These are phyloP conservation scores for Ustilago tritici DNA, from an alignment of 1,284 basidiomycete genomes.

Conservation along the genomic window DNA sequence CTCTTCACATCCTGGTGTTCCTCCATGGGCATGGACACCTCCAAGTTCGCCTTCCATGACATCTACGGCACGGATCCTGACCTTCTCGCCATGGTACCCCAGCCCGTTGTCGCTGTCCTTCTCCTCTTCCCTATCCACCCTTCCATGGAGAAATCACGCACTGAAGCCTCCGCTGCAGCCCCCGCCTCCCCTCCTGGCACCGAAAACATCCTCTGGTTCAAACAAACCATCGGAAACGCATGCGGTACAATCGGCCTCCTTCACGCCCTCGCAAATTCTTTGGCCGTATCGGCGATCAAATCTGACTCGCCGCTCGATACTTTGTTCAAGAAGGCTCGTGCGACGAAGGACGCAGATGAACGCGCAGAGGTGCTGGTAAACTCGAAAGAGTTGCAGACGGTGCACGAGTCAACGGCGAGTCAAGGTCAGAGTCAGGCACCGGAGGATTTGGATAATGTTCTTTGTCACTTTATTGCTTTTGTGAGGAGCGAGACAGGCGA, in stretches of 20 bases:
- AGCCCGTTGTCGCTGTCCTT: slow-evolving; percentile 72
- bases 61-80: slow-evolving; percentile 73
- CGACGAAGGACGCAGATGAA: slow-evolving; percentile 26
- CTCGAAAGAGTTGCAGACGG: slow-evolving; percentile 50
- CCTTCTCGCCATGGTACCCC: slow-evolving; percentile 71
- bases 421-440: slow-evolving; percentile 66
- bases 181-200: slow-evolving; percentile 19
- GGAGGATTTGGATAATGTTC: slow-evolving; percentile 58
- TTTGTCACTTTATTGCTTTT: slow-evolving; percentile 69
- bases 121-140: slow-evolving; percentile 72
- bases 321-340: slow-evolving; percentile 53
- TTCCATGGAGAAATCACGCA: slow-evolving; percentile 44
- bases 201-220: slow-evolving; percentile 58
- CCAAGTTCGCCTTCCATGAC: slow-evolving; percentile 72
- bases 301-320: slow-evolving; percentile 51
- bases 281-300: slow-evolving; percentile 46
- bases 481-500: slow-evolving; percentile 55
- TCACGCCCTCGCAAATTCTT: slow-evolving; percentile 65
- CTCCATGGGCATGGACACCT: slow-evolving; percentile 61
- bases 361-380: slow-evolving; percentile 43
- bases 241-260: slow-evolving; percentile 70
- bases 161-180: slow-evolving; percentile 42
- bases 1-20: slow-evolving; percentile 64
- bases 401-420: slow-evolving; percentile 58
- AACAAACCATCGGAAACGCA: slow-evolving; percentile 69